Evolutionary conservation across 2,329 filamentous ascomycete species (phyloP).

Genomic region (Chaetoscypha palmicola): DNA sequence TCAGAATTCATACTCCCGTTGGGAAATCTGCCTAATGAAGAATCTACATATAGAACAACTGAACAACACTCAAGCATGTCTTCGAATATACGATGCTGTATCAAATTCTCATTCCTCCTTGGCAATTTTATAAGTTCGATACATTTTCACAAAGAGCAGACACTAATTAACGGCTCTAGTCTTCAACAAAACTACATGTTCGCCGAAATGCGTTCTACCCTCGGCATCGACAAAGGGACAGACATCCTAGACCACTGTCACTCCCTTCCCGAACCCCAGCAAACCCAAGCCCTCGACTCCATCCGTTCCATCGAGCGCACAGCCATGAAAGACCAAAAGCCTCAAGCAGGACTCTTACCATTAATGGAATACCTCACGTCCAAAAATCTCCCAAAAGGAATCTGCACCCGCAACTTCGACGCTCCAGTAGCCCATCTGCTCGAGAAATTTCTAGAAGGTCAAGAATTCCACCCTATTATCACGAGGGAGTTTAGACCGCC

Average conservation of each 20-base stretch:
- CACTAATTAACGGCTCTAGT: slow-evolving; percentile 39
- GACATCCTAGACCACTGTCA: slow-evolving; percentile 92
- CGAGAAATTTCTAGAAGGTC: slow-evolving; percentile 61
- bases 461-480: slow-evolving; percentile 69
- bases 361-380: slow-evolving; percentile 42
- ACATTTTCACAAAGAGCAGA: not conserved
- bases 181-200: slow-evolving; percentile 97
- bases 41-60: too few species aligned
- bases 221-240: slow-evolving; percentile 62
- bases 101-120: too few species aligned
- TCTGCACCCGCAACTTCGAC: slow-evolving; percentile 94
- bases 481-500: slow-evolving; percentile 76
- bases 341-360: slow-evolving; percentile 69
- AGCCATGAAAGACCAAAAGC: slow-evolving; percentile 72
- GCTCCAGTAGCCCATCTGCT: slow-evolving; percentile 69
- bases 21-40: too few species aligned
- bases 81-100: too few species aligned
- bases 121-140: too few species aligned
- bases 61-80: too few species aligned
- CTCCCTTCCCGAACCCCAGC: slow-evolving; percentile 54
- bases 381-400: slow-evolving; percentile 60
- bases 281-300: slow-evolving; percentile 59
- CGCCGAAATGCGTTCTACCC: slow-evolving; percentile 67
- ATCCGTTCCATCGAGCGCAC: slow-evolving; percentile 73
- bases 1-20: too few species aligned